Evolutionary conservation across 208 protist genomes (phyloP).

Genomic region (Novymonas esmeraldas): DNA sequence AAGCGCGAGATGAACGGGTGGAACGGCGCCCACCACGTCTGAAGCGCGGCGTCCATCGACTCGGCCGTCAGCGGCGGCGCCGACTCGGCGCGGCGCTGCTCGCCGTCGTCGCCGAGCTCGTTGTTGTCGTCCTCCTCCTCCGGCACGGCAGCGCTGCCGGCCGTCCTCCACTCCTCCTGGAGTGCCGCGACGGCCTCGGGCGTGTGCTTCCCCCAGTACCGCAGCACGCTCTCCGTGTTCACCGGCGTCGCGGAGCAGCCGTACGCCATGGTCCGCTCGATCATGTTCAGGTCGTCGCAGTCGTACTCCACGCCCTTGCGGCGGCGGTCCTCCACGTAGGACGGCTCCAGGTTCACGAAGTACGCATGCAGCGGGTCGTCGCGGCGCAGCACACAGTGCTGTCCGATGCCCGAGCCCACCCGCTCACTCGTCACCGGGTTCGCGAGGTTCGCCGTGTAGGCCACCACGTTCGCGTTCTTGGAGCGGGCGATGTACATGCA

Average conservation of each 20-base stretch:
- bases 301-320: conserved; percentile 44
- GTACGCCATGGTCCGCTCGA: conserved; percentile 83
- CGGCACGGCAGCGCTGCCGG: not conserved
- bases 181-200: conserved; percentile 21
- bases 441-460: conserved; percentile 63
- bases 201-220: conserved; percentile 25
- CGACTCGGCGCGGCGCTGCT: not conserved
- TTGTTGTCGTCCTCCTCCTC: not conserved
- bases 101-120: not conserved
- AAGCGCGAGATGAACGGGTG: conserved; percentile 52
- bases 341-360: conserved; percentile 73
- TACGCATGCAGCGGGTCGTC: conserved; percentile 69
- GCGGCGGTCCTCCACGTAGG: conserved; percentile 54
- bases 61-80: conserved; percentile 14
- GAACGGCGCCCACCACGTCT: conserved; percentile 44
- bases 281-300: conserved; percentile 64
- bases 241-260: conserved; percentile 52
- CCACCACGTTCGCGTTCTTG: conserved; percentile 82
- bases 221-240: conserved; percentile 17
- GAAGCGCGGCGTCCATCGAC: conserved; percentile 17
- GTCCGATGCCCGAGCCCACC: conserved; percentile 37
- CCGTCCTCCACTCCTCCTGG: conserved; percentile 12
- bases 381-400: conserved; percentile 36
- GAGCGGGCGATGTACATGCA: conserved; percentile 83
- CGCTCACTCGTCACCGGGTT: conserved; percentile 12